Evolutionary conservation across 768 basidiomycete species (phyloP), one percentile per base, ranked within the genome.

Genomic region (Neoboletus magnificus): DNA sequence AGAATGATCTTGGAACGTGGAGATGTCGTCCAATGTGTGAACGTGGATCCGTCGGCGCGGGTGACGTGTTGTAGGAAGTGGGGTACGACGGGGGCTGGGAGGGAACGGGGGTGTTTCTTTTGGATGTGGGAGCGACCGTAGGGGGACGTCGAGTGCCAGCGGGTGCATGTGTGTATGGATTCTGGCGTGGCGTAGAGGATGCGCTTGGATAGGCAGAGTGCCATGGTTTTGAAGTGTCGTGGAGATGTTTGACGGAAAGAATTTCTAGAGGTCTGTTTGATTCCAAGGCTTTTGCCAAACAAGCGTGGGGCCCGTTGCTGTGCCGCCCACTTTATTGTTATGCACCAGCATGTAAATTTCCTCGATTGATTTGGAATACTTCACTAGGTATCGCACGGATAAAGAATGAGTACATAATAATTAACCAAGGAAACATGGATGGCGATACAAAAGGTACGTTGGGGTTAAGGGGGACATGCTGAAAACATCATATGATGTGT

Each of bases 21-120:
- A 0, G 93, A 92, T 1, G 93, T 95, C 13, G 89, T 91, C 82
- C 87, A 89, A 62, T 94, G 90, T 5, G 82, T 84, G 69, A 91
- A 93, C 1, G 89, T 90, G 27, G 90, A 88, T 12, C 94, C 93
- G 74, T 96, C 94, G 0, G 92, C 85, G 61, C 90, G 85, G 54
- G 91, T 80, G 57, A 96, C 89, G 59, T 79, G 82, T 71, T 94
- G 92, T 4, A 91, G 87, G 71, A 87, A 96, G 59, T 87, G 87
- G 33, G 91, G 90, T 2, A 93, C 89, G 62, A 91, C 72, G 4
- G 93, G 93, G 58, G 88, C 85, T 3, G 93, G 93, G 3, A 95
- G 79, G 5, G 78, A 72, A 18, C 84, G 82, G 43, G 79, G 62
- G 33, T 87, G 82, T 52, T 82, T 80, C 73, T 86, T 85, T 84